Base-by-base conservation (phyloP, 2,329 filamentous ascomycete genomes). In the Lomentospora prolificans region DNA sequence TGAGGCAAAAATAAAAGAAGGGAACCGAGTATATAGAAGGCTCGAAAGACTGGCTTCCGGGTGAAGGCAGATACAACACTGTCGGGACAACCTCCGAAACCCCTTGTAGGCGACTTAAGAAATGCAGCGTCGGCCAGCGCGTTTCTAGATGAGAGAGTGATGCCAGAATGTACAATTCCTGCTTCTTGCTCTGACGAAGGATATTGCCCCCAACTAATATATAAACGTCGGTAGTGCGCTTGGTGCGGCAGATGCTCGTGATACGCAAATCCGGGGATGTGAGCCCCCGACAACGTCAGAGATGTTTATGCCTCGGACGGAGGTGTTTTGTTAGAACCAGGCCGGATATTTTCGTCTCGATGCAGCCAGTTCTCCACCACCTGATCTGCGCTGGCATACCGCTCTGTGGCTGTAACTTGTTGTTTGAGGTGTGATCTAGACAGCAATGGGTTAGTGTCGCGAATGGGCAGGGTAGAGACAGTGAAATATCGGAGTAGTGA, bases 161-260 rank as follows among this genome's bases (percentile, higher is more conserved):
- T 19, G 19, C 19, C 19, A 9, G 3, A 24, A 24, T 17, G 19
- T 7, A 27, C 6, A 22, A 27, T 19, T 39, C 22, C n/a, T 27
- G 10, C 5, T 24, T 28, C n/a, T 10, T 44, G 33, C 24, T 3
- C 36, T 3, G 51, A 44, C 14, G 14, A n/a, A 28, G 24, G 8
- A 44, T 6, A 28, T 14, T 6, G 12, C 30, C 30, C 25, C 22
- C 52, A 14, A 44, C 27, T 46, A 44, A 54, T 54, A 51, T 51
- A 51, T 48, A 48, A 12, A 48, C 22, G 44, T 48, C 44, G 44
- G 44, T 22, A 48, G 44, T 48, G 44, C 14, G 44, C 22, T 48
- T 48, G 22, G 44, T 48, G 44, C 24, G 44, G 44, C 22, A 17
- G 44, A 48, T 27, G 44, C 44, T 48, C 44, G 22, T 6, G 12